Evolutionary conservation across 768 basidiomycete species (phyloP).

Genomic region (Mycena polygramma): DNA sequence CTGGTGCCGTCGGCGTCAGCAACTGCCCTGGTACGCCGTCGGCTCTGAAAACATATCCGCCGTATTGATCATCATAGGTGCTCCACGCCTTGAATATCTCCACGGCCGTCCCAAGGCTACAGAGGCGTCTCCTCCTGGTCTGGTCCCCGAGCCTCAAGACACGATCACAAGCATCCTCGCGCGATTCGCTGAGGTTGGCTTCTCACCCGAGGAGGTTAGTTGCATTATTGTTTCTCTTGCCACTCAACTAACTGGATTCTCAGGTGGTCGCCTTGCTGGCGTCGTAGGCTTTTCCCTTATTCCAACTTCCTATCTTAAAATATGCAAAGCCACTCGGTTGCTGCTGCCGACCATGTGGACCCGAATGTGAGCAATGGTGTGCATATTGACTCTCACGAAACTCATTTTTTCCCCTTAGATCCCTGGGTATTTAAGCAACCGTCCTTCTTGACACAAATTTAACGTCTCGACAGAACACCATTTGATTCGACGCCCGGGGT

Average conservation of each 20-base stretch:
- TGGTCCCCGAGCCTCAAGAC: conserved; percentile 43
- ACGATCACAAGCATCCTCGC: conserved; percentile 37
- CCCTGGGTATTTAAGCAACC: conserved; percentile 25
- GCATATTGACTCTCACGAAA: not conserved
- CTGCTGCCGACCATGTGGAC: conserved; percentile 42
- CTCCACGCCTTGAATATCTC: conserved; percentile 47
- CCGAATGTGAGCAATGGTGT: conserved; percentile 20
- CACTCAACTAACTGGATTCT: not conserved
- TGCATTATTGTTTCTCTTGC: conserved; percentile 14
- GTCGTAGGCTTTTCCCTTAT: conserved; percentile 30
- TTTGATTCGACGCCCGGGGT: conserved; percentile 50
- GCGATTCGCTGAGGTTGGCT: conserved; percentile 23
- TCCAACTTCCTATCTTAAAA: not conserved
- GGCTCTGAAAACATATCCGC: conserved; percentile 47
- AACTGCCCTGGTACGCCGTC: conserved; percentile 32
- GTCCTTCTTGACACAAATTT: not conserved
- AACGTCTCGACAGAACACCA: conserved; percentile 36
- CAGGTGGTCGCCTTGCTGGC: conserved; percentile 41
- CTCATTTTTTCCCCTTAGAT: conserved; percentile 8
- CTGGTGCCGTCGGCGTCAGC: not conserved
- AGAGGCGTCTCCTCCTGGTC: conserved; percentile 34
- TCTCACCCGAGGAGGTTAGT: conserved; percentile 27
- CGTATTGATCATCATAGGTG: conserved; percentile 49
- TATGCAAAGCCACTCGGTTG: conserved; percentile 36
- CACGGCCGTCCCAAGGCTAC: conserved; percentile 41